Base-by-base conservation (phyloP, 805 yeast genomes). In the Hanseniaspora clermontiae region DNA sequence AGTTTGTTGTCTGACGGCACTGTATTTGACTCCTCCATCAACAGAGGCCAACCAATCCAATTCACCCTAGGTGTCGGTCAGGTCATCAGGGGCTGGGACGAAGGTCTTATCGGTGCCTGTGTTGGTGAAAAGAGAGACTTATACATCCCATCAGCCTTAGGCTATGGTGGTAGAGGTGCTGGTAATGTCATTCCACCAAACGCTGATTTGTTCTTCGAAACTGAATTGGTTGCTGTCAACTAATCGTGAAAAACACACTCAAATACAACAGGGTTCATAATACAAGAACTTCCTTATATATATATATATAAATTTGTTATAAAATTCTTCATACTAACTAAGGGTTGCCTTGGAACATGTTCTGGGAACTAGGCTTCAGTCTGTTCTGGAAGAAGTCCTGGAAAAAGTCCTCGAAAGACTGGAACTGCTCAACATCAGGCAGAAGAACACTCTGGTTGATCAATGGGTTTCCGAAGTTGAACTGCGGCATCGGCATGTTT, bases 31-130 rank as follows among this genome's bases (percentile, higher is more conserved):
- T 78, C 87, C 10, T 85, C 95, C 1, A 70, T 75, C 57, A 65
- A 67, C 24, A 77, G 95, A 64, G 81, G 79, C 14, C 63, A 68
- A 47, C 96, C 97, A 48, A 73, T 89, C 59, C 67, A 75, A 43
- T 89, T 89, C 69, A 70, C 70, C n/a, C 71, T 90, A 55, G 97
- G 96, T 43, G 68, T 70, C 29, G 90, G 95, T 5, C 83, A 78
- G 63, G 96, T 89, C 36, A 89, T 89, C 65, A 65, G 75, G 59
- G 96, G 97, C 58, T 89, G 96, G 96, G 97, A 89, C 60, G 80
- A 83, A 69, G 96, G 96, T 43, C 71, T 88, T 51, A 62, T 74
- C 40, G 81, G 84, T 37, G 86, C 86, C 95, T 89, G 97, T 70
- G 73, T 87, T 67, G 96, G 96, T 48, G 96, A 89, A 69, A 75